Conservation (phyloP, 169 alveolate genomes). For the Eimeria sp. region DNA sequence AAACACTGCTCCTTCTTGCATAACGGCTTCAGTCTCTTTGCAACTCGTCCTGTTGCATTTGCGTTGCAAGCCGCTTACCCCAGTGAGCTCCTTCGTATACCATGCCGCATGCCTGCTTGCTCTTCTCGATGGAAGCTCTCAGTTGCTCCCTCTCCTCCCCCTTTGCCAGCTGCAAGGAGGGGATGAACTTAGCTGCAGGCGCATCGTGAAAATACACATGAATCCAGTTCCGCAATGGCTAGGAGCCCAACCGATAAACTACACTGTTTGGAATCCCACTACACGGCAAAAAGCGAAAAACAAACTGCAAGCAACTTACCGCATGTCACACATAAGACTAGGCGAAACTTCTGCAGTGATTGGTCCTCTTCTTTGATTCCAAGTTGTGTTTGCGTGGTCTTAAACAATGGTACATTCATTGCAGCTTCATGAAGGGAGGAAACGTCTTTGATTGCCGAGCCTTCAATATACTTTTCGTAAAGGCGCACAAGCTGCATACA, state of each 20-base stretch:
- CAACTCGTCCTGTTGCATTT: background rate
- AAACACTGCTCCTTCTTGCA: background rate
- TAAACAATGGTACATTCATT: conserved; percentile 18
- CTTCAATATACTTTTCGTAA: conserved; percentile 28
- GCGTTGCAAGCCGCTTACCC: conserved; percentile 1
- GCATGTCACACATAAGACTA: conserved; percentile 34
- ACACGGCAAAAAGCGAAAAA: background rate
- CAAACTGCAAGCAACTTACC: conserved; percentile 27
- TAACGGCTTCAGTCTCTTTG: background rate
- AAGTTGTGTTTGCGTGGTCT: conserved; percentile 3
- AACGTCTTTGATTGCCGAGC: conserved; percentile 56
- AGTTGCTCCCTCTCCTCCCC: conserved; percentile 32
- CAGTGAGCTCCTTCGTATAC: conserved; percentile 3
- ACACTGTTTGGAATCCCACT: background rate
- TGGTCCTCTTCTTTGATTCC: background rate
- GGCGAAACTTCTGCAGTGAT: conserved; percentile 35
- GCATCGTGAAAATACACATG: background rate
- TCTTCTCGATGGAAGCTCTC: conserved; percentile 22
- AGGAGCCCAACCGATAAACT: background rate
- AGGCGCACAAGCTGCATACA: conserved; percentile 41
- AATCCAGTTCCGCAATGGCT: background rate
- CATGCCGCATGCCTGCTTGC: conserved; percentile 39
- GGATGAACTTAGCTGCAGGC: conserved; percentile 59
- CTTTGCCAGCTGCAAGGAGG: conserved; percentile 45
- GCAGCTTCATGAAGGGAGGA: conserved; percentile 20